Evolutionary conservation across 2,329 filamentous ascomycete genomes (phyloP), one percentile per base, ranked within the genome.

Genomic region (Pyrenophora seminiperda): DNA sequence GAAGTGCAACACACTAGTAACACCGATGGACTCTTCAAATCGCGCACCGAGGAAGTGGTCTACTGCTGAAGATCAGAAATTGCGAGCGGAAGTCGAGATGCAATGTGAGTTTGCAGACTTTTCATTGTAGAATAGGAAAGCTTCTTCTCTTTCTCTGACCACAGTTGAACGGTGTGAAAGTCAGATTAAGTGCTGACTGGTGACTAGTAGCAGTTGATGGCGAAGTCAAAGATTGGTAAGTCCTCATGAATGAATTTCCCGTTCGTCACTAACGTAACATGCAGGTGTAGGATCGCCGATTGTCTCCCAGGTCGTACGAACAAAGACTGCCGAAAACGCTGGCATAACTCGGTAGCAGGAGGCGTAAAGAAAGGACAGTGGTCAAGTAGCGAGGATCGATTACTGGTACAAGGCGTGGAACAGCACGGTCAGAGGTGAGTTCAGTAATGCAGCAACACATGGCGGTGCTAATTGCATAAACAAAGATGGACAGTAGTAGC

Each of bases 321-420:
- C 58, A 77, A 77, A 53, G 75, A 77, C 57, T 77, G 75, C 46
- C 68, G 75, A 14, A 77, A 77, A 53, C 65, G 75, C 33, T 77
- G 74, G 74, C 66, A 69, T 36, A 76, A 77, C 40, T 70, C 68
- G 14, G 65, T 73, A 53, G 58, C 66, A 44, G 60, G 72, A 51
- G 60, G 69, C 10, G 59, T 76, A 24, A 76, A 71, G 47, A 77
- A 76, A 54, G 75, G 75, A 3, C 63, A 71, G 27, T 77, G 76
- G 73, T 68, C 58, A 7, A 68, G 66, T 36, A 66, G 58, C 31
- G 73, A 75, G 56, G 73, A 75, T 39, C 39, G 59, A 2, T 56
- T 66, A 15, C 61, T 75, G 10, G 51, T 53, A 17, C 56, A 57
- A 42, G 75, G 71, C 7, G 69, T 77, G 2, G 57, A 71, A 14